A percentile compares a stretch with the other conserved stretches of the same genome.
phyloP scores from a whole-genome alignment of 2,329 filamentous ascomycete species.

The Fusarium foetens region DNA sequence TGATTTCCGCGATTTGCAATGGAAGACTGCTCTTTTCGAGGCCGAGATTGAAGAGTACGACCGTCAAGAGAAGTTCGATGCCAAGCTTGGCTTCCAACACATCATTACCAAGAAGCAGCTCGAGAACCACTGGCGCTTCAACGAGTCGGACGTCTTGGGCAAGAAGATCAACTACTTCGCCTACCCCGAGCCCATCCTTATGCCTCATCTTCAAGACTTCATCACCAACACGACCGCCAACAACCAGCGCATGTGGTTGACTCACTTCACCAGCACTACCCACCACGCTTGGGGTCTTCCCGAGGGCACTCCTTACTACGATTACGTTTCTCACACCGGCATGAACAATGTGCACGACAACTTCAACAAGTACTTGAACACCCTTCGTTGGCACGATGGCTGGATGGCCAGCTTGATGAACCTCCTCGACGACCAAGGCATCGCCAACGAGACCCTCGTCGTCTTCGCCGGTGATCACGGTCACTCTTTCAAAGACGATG shows the following conservation, averaged over 20 bases:
- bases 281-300: slow-evolving; percentile 48
- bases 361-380: slow-evolving; percentile 50
- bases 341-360: slow-evolving; percentile 42
- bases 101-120: slow-evolving; percentile 47
- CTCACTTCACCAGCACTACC: slow-evolving; percentile 52
- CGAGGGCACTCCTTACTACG: slow-evolving; percentile 32
- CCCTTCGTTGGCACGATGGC: slow-evolving; percentile 47
- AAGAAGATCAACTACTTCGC: slow-evolving; percentile 50
- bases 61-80: slow-evolving; percentile 49
- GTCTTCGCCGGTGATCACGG: slow-evolving; percentile 51
- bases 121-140: slow-evolving; percentile 37
- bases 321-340: slow-evolving; percentile 42
- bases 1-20: slow-evolving; percentile 46
- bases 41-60: slow-evolving; percentile 50
- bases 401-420: slow-evolving; percentile 49
- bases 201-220: slow-evolving; percentile 48
- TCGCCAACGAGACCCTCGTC: slow-evolving; percentile 50
- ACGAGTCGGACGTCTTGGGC: slow-evolving; percentile 37
- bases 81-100: slow-evolving; percentile 47
- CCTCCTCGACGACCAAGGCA: slow-evolving; percentile 48
- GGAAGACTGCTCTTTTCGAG: slow-evolving; percentile 50
- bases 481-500: slow-evolving; percentile 50
- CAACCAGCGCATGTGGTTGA: slow-evolving; percentile 50
- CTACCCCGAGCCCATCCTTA: slow-evolving; percentile 46
- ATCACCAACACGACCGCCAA: slow-evolving; percentile 48